Base-by-base conservation (phyloP, 2,329 filamentous ascomycete genomes). In the Mycosphaerella sp. region DNA sequence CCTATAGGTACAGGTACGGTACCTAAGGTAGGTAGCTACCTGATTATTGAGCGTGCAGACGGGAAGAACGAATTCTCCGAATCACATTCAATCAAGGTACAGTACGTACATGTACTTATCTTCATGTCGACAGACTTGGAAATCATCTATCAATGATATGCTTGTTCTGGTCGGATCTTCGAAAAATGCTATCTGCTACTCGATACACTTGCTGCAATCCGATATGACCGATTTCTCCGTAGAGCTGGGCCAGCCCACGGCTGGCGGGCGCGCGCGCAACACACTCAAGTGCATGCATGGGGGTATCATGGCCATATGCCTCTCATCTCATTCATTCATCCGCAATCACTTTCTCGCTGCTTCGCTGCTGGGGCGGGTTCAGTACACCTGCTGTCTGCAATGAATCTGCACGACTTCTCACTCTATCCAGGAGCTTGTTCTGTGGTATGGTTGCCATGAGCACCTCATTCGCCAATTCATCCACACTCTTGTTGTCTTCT, bases 341-440 rank as follows among this genome's bases (percentile, higher is more conserved):
- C 12, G 10, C 6, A 6, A 38, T 38, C 34, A 11, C 12, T 11
- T n/a, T 38, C 6, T 38, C 34, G 12, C 34, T 36, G 32, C 32
- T 36, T 12, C 32, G 32, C 11, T n/a, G 34, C 10, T 38, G 34
- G 10, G 34, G 12, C 34, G 34, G 34, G 10, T 11, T 38, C 34
- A 38, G 34, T 9, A 38, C 10, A 38, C 34, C 34, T 38, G 44
- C 29, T 31, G 29, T 46, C 26, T 51, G 48, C 48, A 51, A 39
- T 39, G 42, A 45, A 17, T 45, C 40, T 8, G 34, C 31, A 23
- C 41, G 36, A 34, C 31, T 44, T 44, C 48, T 43, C 31, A 45
- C 48, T 29, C 31, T 38, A 14, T 45, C 42, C 41, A 51, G 34
- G 12, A 39, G 11, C 21, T 51, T 45, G 12, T 51, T 45, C 34